Percentiles rank a stretch among this genome's conserved stretches.
Evolutionary conservation across 2,329 filamentous ascomycete genomes (phyloP).

Genomic region (Diaporthe citriasiana): DNA sequence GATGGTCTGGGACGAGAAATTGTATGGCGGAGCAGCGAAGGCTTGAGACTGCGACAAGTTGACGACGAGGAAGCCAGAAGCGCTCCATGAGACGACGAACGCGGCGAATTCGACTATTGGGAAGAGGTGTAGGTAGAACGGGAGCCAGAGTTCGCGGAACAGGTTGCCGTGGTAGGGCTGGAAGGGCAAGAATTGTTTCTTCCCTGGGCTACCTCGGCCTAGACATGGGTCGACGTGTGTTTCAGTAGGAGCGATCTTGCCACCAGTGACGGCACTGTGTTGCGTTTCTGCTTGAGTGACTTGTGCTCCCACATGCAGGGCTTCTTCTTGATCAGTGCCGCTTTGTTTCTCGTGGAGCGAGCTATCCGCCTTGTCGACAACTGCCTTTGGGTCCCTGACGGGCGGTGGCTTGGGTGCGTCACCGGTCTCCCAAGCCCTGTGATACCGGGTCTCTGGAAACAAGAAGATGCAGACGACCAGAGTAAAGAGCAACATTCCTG

Average conservation of each 20-base stretch:
- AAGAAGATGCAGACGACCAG: conserved; percentile 68
- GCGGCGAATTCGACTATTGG: conserved; percentile 74
- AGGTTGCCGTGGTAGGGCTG: conserved; percentile 63
- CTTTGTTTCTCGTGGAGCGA: conserved; percentile 37
- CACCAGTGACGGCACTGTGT: not conserved
- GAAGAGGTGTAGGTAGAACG: conserved; percentile 73
- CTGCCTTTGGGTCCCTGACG: conserved; percentile 43
- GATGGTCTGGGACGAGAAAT: conserved; percentile 56
- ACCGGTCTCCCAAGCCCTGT: conserved; percentile 57
- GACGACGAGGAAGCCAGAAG: conserved; percentile 62
- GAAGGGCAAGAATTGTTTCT: conserved; percentile 68
- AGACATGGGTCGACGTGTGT: conserved; percentile 67
- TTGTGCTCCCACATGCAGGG: not conserved
- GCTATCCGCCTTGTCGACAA: conserved; percentile 20
- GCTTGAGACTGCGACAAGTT: conserved; percentile 69
- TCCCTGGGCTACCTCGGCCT: conserved; percentile 67
- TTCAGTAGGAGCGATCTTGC: conserved; percentile 21
- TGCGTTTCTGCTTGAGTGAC: conserved; percentile 8
- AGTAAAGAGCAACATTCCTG: conserved; percentile 64
- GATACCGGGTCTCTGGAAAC: conserved; percentile 75
- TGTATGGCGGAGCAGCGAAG: conserved; percentile 59
- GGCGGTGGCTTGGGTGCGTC: conserved; percentile 32
- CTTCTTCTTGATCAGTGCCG: conserved; percentile 12
- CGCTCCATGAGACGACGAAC: conserved; percentile 70
- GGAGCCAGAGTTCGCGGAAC: conserved; percentile 69